Percentiles rank a stretch among this genome's conserved stretches.
Conservation (phyloP, 2,329 filamentous ascomycete genomes). For the Orbilia ellipsospora region DNA sequence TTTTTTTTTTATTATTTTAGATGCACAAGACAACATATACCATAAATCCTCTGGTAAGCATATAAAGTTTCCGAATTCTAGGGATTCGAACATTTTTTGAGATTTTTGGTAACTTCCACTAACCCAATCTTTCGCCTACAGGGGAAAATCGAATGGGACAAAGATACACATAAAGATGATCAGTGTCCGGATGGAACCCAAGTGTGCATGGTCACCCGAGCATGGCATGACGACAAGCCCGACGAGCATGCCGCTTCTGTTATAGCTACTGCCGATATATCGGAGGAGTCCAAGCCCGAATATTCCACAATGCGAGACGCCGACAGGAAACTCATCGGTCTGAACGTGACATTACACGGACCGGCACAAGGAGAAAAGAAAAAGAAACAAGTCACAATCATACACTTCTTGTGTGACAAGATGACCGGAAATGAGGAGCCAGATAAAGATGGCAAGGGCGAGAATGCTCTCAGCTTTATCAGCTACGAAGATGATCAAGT, state of each 20-base stretch:
- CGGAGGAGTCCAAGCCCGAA: constrained; percentile 38
- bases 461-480: constrained; percentile 74
- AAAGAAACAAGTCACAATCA: constrained; percentile 76
- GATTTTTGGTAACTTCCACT: no score
- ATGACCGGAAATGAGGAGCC: constrained; percentile 70
- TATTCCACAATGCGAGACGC: constrained; percentile 64
- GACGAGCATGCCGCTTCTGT: constrained; percentile 13
- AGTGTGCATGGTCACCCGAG: constrained; percentile 73
- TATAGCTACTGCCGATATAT: constrained; percentile 20
- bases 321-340: constrained; percentile 70
- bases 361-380: constrained; percentile 68
- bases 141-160: constrained; percentile 71
- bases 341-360: constrained; percentile 69
- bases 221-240: constrained; percentile 67
- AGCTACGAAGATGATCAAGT: constrained; percentile 75
- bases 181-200: constrained; percentile 77
- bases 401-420: constrained; percentile 87
- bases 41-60: neutral
- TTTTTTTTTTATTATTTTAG: neutral
- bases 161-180: constrained; percentile 68
- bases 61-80: neutral
- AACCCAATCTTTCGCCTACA: neutral
- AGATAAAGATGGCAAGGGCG: constrained; percentile 59
- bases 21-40: neutral
- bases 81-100: no score